Evolutionary conservation across 75 land plant genomes (phyloP).

Genomic region (Gnetum montanum): DNA sequence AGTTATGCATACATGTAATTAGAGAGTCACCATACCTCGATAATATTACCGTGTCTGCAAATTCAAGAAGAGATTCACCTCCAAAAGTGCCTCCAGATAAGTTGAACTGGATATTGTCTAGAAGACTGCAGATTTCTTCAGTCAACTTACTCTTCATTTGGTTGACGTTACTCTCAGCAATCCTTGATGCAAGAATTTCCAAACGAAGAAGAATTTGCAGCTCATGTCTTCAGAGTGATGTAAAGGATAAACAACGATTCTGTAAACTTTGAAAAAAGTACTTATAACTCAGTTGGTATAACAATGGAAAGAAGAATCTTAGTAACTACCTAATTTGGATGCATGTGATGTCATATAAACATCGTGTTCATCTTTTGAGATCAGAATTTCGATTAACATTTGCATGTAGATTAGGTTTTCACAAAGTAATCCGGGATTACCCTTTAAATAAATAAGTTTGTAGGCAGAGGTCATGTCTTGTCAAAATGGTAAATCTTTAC

Average conservation of each 20-base stretch:
- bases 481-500: too few relatives aligned
- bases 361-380: too few relatives aligned
- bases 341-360: too few relatives aligned
- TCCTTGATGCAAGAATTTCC: constrained; percentile 56
- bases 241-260: too few relatives aligned
- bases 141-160: constrained; percentile 30
- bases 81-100: constrained; percentile 66
- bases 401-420: too few relatives aligned
- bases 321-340: too few relatives aligned
- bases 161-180: constrained; percentile 15
- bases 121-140: constrained; percentile 63
- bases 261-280: too few relatives aligned
- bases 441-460: too few relatives aligned
- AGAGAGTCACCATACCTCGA: constrained; percentile 33
- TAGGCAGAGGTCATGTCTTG: too few relatives aligned
- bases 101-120: constrained; percentile 62
- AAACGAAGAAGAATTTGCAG: constrained; percentile 74
- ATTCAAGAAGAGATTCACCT: constrained; percentile 53
- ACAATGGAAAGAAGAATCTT: too few relatives aligned
- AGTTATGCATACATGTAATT: neutral
- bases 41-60: constrained; percentile 45
- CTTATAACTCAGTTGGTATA: too few relatives aligned
- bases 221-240: constrained; percentile 73
- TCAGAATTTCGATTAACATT: neutral
- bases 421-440: too few relatives aligned